Conservation (phyloP, 2,329 filamentous ascomycete species). For the Akanthomyces dipterigenus region DNA sequence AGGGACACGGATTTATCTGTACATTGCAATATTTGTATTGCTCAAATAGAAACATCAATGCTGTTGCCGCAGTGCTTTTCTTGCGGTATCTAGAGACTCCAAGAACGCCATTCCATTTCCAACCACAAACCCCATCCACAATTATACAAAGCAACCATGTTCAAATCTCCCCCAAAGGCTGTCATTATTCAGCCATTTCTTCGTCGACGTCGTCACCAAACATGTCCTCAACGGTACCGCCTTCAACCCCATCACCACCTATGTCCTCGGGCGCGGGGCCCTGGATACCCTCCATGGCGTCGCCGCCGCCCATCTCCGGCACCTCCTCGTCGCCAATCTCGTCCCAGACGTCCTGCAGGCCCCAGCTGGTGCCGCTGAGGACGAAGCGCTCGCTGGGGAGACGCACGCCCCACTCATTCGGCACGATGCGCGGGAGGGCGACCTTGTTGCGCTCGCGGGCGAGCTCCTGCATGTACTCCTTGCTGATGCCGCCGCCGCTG, state of each 20-base stretch:
- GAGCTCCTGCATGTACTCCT: constrained; percentile 73
- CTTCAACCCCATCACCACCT: constrained; percentile 41
- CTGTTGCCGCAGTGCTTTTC: too few relatives aligned
- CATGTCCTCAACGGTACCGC: constrained; percentile 47
- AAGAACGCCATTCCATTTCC: constrained; percentile 1
- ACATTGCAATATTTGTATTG: too few relatives aligned
- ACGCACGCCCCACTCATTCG: constrained; percentile 61
- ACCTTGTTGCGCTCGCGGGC: constrained; percentile 64
- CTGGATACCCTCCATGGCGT: constrained; percentile 45
- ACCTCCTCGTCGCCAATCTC: constrained; percentile 38
- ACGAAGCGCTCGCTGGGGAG: constrained; percentile 64
- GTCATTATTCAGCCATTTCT: constrained; percentile 44
- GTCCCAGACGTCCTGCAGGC: constrained; percentile 53
- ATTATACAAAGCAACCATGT: neutral
- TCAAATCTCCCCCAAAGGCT: neutral
- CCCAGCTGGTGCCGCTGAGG: constrained; percentile 59
- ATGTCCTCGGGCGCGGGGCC: constrained; percentile 34
- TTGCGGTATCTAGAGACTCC: neutral
- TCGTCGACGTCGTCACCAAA: constrained; percentile 49
- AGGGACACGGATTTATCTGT: too few relatives aligned
- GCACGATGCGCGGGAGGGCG: constrained; percentile 54
- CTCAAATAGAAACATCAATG: too few relatives aligned
- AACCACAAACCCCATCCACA: neutral
- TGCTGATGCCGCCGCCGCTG: constrained; percentile 50
- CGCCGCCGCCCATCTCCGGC: constrained; percentile 29